Percentiles rank a stretch among this genome's conserved stretches.
Conservation (phyloP, 208 protist species). For the Crithidia acanthocephali region DNA sequence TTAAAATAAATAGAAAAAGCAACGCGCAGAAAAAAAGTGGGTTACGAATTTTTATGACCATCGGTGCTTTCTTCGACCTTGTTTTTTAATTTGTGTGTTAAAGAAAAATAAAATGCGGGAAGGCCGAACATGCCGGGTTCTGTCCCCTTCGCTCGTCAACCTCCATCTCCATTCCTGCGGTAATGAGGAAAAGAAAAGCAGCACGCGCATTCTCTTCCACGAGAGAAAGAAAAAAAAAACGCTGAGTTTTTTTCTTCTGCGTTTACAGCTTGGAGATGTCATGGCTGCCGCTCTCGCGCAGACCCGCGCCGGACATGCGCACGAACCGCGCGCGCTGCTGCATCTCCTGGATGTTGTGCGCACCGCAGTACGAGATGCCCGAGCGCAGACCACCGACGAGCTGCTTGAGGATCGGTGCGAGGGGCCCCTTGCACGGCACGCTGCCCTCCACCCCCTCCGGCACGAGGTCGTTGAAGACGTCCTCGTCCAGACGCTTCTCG, state of each 20-base stretch:
- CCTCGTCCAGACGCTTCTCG: slow-evolving; percentile 78
- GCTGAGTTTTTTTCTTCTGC: too few relatives aligned
- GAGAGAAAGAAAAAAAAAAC: background rate
- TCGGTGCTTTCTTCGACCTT: slow-evolving; percentile 11
- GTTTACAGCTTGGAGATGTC: slow-evolving; percentile 89
- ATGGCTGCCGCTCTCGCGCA: slow-evolving; percentile 89
- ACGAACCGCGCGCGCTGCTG: slow-evolving; percentile 81
- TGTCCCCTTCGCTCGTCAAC: background rate
- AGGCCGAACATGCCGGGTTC: background rate
- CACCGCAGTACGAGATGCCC: slow-evolving; percentile 92
- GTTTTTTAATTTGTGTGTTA: background rate
- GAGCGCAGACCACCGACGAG: slow-evolving; percentile 90
- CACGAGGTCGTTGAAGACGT: slow-evolving; percentile 88
- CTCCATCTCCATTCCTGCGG: background rate
- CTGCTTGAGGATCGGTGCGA: slow-evolving; percentile 80
- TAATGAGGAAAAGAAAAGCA: background rate
- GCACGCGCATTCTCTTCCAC: background rate
- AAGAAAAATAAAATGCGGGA: slow-evolving; percentile 2
- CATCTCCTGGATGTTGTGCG: slow-evolving; percentile 79
- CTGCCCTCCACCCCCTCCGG: slow-evolving; percentile 91
- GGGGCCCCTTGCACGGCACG: slow-evolving; percentile 84
- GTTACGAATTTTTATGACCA: background rate
- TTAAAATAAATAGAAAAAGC: slow-evolving; percentile 8
- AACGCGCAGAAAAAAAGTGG: background rate
- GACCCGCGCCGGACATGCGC: slow-evolving; percentile 80